phyloP scores from a whole-genome alignment of 2,329 filamentous ascomycete species.

The Bimuria novae-zelandiae region DNA sequence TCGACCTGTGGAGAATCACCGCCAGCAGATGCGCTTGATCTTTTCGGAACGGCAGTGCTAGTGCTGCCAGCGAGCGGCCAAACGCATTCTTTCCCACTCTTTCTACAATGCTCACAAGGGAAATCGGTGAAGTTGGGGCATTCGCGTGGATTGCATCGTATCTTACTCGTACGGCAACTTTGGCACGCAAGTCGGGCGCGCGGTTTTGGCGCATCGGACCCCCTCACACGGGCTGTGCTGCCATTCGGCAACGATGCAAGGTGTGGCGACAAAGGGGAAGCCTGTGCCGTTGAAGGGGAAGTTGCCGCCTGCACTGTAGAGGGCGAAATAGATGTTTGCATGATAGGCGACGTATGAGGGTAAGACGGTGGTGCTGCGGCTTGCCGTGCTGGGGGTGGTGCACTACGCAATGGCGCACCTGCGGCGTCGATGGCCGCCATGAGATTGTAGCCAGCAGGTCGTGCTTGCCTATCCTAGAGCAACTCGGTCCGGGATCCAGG shows the following conservation, averaged over 20 bases:
- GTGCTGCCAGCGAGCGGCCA: slow-evolving; percentile 54
- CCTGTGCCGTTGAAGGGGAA: slow-evolving; percentile 35
- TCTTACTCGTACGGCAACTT: slow-evolving; percentile 78
- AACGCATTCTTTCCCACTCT: slow-evolving; percentile 71
- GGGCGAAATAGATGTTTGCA: slow-evolving; percentile 24
- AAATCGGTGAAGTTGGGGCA: slow-evolving; percentile 69
- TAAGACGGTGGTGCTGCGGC: slow-evolving; percentile 19
- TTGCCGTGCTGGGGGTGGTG: slow-evolving; percentile 17
- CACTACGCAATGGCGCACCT: slow-evolving; percentile 30
- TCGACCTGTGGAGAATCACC: neutral
- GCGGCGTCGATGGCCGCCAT: slow-evolving; percentile 20
- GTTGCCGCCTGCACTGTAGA: slow-evolving; percentile 30
- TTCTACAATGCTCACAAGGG: slow-evolving; percentile 74
- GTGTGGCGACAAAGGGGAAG: slow-evolving; percentile 33
- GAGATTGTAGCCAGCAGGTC: neutral
- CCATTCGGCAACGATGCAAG: slow-evolving; percentile 22
- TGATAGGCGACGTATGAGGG: slow-evolving; percentile 18
- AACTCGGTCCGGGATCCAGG: slow-evolving; percentile 11
- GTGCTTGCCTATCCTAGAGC: too few relatives aligned
- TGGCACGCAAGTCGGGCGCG: slow-evolving; percentile 81
- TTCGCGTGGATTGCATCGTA: slow-evolving; percentile 68
- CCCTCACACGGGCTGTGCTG: slow-evolving; percentile 17
- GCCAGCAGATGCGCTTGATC: slow-evolving; percentile 34
- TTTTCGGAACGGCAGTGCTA: slow-evolving; percentile 43
- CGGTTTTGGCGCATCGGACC: slow-evolving; percentile 44